Evolutionary conservation across 345 rosid species (phyloP).

Genomic region (Punica granatum): DNA sequence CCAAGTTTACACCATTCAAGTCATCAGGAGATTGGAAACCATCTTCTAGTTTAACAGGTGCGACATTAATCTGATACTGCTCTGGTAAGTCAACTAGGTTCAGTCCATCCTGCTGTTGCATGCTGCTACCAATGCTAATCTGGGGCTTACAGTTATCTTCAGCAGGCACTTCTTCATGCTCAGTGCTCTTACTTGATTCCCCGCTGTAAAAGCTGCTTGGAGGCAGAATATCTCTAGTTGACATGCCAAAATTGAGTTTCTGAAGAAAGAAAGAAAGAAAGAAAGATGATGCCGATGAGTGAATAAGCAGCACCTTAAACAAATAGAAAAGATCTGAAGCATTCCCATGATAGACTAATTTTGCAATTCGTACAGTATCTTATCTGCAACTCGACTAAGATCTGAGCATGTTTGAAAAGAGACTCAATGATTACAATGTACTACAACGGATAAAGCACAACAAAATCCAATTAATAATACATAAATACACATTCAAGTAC

Average conservation of each 20-base stretch:
- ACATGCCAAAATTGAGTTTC: conserved; percentile 25
- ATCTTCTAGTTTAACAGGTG: conserved; percentile 28
- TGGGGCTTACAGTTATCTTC: conserved; percentile 41
- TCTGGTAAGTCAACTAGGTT: conserved; percentile 16
- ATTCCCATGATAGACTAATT: no score
- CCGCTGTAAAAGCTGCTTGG: conserved; percentile 41
- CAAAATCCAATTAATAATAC: background rate
- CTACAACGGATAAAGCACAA: background rate
- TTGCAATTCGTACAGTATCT: background rate
- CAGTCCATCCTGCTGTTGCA: conserved; percentile 7
- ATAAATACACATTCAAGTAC: background rate
- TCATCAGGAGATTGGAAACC: conserved; percentile 23
- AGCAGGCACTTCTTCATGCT: conserved; percentile 17
- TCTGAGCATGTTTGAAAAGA: background rate
- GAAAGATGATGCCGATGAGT: background rate
- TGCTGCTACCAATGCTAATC: conserved; percentile 16
- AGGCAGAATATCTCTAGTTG: conserved; percentile 27
- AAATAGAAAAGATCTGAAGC: no score
- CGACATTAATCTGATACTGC: conserved; percentile 22
- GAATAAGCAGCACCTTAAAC: background rate
- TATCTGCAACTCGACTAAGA: background rate
- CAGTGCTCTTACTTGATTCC: conserved; percentile 39
- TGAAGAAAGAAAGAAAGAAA: conserved; percentile 9
- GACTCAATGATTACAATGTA: background rate
- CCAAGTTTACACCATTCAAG: conserved; percentile 18